Evolutionary conservation across 768 basidiomycete species (phyloP).

Genomic region (Xerocomus brunneocitrinus): DNA sequence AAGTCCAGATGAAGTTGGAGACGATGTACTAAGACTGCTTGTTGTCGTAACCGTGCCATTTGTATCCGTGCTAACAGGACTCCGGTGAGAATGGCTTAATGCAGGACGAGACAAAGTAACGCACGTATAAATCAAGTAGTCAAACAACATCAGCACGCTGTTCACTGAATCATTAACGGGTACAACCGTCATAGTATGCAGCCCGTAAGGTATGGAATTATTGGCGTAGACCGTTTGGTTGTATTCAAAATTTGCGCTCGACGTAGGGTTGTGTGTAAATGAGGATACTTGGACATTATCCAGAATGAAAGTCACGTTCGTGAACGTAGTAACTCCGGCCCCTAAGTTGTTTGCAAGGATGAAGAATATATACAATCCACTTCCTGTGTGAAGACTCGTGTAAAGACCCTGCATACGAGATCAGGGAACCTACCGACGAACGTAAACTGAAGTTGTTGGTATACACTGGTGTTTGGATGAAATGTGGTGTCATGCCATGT

Average conservation of each 20-base stretch:
- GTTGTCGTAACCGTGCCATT: background rate
- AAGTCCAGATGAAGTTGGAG: background rate
- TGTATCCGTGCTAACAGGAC: background rate
- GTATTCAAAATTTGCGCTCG: constrained; percentile 6
- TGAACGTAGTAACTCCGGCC: background rate
- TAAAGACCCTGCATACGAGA: background rate
- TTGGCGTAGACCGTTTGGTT: constrained; percentile 15
- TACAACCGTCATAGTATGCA: constrained; percentile 8
- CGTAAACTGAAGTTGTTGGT: constrained; percentile 2
- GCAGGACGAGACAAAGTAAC: background rate
- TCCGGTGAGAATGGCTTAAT: background rate
- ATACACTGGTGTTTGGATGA: background rate
- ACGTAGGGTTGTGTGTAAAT: constrained; percentile 1
- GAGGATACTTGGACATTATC: background rate
- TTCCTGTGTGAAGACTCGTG: constrained; percentile 3
- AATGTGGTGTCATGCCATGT: constrained; percentile 20
- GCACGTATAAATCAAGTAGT: constrained; percentile 18
- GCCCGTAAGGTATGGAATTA: background rate
- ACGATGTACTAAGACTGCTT: too few species aligned
- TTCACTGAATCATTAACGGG: background rate
- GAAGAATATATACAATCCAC: constrained; percentile 16
- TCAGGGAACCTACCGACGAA: constrained; percentile 6
- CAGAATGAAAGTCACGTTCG: constrained; percentile 8
- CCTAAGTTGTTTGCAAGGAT: constrained; percentile 10
- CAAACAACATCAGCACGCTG: constrained; percentile 11